Evolutionary conservation across 1,284 basidiomycete genomes (phyloP), one percentile per base, ranked within the genome.

Genomic region (Amylostereum chailletii): DNA sequence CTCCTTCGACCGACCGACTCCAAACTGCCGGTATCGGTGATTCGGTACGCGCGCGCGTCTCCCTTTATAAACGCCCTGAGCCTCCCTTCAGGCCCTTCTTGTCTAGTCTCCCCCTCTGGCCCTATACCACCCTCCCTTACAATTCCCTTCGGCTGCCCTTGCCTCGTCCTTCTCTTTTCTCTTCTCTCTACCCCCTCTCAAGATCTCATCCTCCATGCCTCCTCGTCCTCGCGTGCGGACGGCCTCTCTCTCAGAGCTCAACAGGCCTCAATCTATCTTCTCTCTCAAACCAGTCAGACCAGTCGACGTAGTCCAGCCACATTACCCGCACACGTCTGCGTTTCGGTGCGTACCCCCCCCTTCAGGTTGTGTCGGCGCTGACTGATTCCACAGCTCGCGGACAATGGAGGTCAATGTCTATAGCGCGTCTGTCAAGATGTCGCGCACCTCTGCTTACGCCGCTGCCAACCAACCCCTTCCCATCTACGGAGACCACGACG

Each of bases 401-500:
- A 73, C 76, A 54, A 65, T 83, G 57, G 78, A 82, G 56, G 66
- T 85, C 49, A 74, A 76, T 51, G 63, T 86, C 29, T 74, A 76
- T 50, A 83, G 81, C 52, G 72, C 78, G 8, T 78, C 73, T 8
- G 65, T 82, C 11, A 80, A 76, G 61, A 62, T 74, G 34, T 63
- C 69, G 27, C 68, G 70, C 33, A 66, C 65, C 29, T 60, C 64
- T 47, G 65, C 60, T 31, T 62, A 64, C 41, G 63, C 39, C 11
- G 29, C 62, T 30, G 58, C 50, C 36, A 61, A 62, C 30, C 71
- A 70, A 9, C 66, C 74, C 30, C 56, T 75, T 19, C 78, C 83
- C 1, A 77, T 84, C 9, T 85, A 81, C 55, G 71, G 74, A 36
- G 74, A 79, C 49, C 72, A 75, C 44, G 79, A 83, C 59, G 72